Conservation (phyloP, 2,329 filamentous ascomycete species). For the Xylariaceae sp. region DNA sequence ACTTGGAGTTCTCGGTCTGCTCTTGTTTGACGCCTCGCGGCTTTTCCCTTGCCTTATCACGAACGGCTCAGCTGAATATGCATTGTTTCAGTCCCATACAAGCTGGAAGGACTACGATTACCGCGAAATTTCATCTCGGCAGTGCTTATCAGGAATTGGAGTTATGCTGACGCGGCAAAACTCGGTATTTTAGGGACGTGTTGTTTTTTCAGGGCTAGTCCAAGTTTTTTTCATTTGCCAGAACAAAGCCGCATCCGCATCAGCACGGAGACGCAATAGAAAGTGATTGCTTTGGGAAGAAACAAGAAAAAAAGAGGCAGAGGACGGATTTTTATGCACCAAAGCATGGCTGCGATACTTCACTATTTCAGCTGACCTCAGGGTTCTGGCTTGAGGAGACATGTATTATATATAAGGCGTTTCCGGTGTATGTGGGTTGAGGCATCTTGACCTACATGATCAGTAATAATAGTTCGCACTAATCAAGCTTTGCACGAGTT, state of each 20-base stretch:
- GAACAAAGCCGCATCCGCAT: constrained; percentile 1
- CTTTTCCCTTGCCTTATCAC: background rate
- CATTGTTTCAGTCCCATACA: background rate
- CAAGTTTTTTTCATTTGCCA: background rate
- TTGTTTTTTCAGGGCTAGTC: constrained; percentile 1
- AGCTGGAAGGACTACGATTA: constrained; percentile 6
- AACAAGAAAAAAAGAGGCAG: constrained; percentile 1
- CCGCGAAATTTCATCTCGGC: background rate
- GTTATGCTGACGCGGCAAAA: constrained; percentile 3
- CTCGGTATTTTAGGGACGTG: constrained; percentile 1
- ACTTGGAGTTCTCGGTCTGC: constrained; percentile 17
- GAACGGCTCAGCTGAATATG: background rate
- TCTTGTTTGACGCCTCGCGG: constrained; percentile 2
- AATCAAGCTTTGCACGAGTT: background rate
- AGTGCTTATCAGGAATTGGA: background rate
- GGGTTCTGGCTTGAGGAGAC: constrained; percentile 13
- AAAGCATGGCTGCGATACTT: constrained; percentile 1
- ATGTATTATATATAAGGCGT: constrained; percentile 17
- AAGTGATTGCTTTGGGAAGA: background rate
- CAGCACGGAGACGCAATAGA: background rate
- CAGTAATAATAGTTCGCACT: background rate
- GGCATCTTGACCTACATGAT: background rate
- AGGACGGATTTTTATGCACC: constrained; percentile 10
- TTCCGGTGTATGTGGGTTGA: background rate
- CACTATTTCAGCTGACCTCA: constrained; percentile 5